Evolutionary conservation across 2,329 filamentous ascomycete species (phyloP).

Genomic region (Chaetoscypha palmicola): DNA sequence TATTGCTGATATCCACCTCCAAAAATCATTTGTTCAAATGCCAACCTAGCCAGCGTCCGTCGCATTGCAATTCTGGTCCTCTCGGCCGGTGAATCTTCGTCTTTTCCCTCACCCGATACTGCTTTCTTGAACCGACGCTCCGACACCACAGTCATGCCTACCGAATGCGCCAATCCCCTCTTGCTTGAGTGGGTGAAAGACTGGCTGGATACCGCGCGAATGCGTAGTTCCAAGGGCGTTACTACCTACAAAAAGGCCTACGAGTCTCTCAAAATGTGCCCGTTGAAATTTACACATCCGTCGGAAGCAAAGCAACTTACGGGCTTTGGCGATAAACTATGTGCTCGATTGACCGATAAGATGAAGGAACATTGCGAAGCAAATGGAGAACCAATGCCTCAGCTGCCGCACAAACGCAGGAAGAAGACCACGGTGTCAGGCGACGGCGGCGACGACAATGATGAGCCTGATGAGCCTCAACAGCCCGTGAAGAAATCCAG

Average conservation of each 20-base stretch:
- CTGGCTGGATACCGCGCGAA: slow-evolving; percentile 63
- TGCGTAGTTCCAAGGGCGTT: slow-evolving; percentile 63
- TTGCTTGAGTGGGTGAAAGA: slow-evolving; percentile 69
- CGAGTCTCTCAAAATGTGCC: slow-evolving; percentile 68
- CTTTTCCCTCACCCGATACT: no score
- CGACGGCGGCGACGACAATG: slow-evolving; percentile 6
- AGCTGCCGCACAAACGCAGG: slow-evolving; percentile 41
- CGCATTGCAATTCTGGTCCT: no score
- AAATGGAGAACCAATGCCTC: slow-evolving; percentile 62
- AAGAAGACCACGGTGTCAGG: slow-evolving; percentile 13
- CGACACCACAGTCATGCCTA: slow-evolving; percentile 1
- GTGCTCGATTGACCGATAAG: slow-evolving; percentile 58
- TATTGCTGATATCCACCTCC: no score
- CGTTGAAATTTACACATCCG: slow-evolving; percentile 56
- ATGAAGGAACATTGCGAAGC: slow-evolving; percentile 54
- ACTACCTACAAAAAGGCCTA: slow-evolving; percentile 71
- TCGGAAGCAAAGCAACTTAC: slow-evolving; percentile 66
- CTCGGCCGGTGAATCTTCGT: not conserved
- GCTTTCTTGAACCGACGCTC: no score
- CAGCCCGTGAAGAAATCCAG: slow-evolving; percentile 46
- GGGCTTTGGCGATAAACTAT: slow-evolving; percentile 67
- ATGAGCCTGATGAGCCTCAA: slow-evolving; percentile 10
- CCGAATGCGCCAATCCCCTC: slow-evolving; percentile 51
- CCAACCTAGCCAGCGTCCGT: no score
- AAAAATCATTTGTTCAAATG: no score